phyloP scores from a whole-genome alignment of 441 rosid species.

The Populus hybrid region DNA sequence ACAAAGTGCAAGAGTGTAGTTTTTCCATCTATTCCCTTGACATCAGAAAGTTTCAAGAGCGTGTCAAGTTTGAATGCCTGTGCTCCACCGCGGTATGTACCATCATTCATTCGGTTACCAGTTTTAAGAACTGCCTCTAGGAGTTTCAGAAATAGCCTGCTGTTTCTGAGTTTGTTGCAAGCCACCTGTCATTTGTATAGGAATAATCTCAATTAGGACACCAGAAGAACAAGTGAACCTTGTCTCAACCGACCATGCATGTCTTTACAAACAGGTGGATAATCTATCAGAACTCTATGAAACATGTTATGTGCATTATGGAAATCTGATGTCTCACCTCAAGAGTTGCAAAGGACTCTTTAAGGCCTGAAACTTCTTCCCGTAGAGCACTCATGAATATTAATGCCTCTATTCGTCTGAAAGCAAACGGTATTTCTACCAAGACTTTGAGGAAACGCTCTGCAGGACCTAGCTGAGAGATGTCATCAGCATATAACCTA shows the following conservation, averaged over 20 bases:
- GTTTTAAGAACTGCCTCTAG: conserved; percentile 97
- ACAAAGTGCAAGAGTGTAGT: conserved; percentile 97
- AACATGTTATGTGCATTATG: neutral
- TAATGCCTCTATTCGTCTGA: conserved; percentile 71
- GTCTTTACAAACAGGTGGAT: neutral
- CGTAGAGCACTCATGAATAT: conserved; percentile 71
- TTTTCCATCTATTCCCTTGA: conserved; percentile 90
- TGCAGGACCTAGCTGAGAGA: conserved; percentile 80
- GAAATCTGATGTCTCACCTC: conserved; percentile 48
- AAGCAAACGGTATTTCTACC: conserved; percentile 78
- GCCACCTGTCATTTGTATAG: conserved; percentile 50
- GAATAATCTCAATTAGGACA: neutral
- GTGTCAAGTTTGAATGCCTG: conserved; percentile 96
- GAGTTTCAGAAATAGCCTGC: conserved; percentile 82
- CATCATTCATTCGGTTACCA: conserved; percentile 96
- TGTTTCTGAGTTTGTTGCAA: conserved; percentile 70
- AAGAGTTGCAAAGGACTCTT: conserved; percentile 62
- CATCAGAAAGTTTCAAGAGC: conserved; percentile 85
- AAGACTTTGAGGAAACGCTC: conserved; percentile 85
- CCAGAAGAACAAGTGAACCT: neutral
- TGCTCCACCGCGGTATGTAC: conserved; percentile 95
- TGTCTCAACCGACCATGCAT: neutral
- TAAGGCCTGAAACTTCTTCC: conserved; percentile 65
- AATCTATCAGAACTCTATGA: neutral
- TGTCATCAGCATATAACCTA: conserved; percentile 64